These are phyloP conservation scores for Neofusicoccum cordaticola DNA, from an alignment of 2,329 filamentous ascomycete genomes.

Conservation along the genomic window DNA sequence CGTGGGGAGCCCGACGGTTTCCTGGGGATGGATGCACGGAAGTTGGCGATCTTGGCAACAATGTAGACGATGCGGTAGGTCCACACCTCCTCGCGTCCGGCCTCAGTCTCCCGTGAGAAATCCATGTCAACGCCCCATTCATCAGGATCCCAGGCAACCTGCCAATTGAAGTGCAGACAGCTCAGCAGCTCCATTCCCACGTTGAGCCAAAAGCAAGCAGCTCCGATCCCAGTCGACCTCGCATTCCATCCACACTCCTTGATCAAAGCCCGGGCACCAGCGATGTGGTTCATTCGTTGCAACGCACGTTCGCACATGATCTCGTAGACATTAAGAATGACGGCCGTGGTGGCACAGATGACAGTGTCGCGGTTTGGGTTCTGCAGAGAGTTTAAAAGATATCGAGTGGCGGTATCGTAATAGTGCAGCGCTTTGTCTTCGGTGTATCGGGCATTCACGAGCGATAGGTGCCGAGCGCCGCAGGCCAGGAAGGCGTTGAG, in stretches of 20 bases:
- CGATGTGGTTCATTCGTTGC: slow-evolving; percentile 85
- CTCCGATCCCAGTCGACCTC: slow-evolving; percentile 71
- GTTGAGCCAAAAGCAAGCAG: slow-evolving; percentile 92
- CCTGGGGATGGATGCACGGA: slow-evolving; percentile 67
- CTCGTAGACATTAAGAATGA: slow-evolving; percentile 89
- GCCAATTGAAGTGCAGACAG: slow-evolving; percentile 84
- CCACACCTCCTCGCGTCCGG: slow-evolving; percentile 77
- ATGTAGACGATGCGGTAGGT: slow-evolving; percentile 87
- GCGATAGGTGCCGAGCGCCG: slow-evolving; percentile 75
- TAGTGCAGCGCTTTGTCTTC: slow-evolving; percentile 78
- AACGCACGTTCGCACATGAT: slow-evolving; percentile 80
- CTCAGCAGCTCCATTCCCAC: slow-evolving; percentile 86
- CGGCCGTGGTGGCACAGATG: slow-evolving; percentile 81
- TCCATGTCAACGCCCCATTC: slow-evolving; percentile 84
- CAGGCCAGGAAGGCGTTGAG: slow-evolving; percentile 87
- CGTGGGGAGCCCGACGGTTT: slow-evolving; percentile 59
- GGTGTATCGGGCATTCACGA: slow-evolving; percentile 67
- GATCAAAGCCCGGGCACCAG: slow-evolving; percentile 78
- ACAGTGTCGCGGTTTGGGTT: slow-evolving; percentile 81
- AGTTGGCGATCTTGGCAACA: slow-evolving; percentile 82
- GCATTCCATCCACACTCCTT: slow-evolving; percentile 90
- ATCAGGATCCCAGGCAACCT: slow-evolving; percentile 83
- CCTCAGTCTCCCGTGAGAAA: slow-evolving; percentile 57
- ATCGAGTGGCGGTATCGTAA: slow-evolving; percentile 80
- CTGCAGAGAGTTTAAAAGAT: slow-evolving; percentile 72